Evolutionary conservation across 2,329 filamentous ascomycete genomes (phyloP), one percentile per base, ranked within the genome.

Genomic region (Fusarium torulosum): DNA sequence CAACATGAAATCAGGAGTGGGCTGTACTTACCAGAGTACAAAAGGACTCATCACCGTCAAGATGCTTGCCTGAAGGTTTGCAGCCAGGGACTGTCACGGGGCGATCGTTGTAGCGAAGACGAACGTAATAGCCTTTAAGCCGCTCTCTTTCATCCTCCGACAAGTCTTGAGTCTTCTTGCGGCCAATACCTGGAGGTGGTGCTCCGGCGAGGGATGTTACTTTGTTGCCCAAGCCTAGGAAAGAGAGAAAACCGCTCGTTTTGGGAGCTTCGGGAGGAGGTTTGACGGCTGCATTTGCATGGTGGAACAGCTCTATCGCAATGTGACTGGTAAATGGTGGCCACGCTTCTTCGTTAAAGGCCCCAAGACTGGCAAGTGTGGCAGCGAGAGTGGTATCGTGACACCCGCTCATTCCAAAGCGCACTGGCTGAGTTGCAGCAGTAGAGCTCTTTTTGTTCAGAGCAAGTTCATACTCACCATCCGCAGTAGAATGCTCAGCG

Each of bases 291-390:
- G 72, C 46, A 43, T 77, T 72, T 40, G 80, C 76, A 69, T 87
- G 85, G 40, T 86, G 88, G 82, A 98, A 97, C 64, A 98, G 85
- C 79, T 99, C 96, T 54, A 99, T 83, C 31, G 96, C 94, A 67
- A 99, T 86, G 73, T 96, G 94, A 71, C 92, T 95, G 0, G 95
- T 97, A 75, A 95, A 99, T 0, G 94, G 94, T 1, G 96, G 96
- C 96, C 96, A 99, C 35, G 85, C 84, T 46, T 86, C 86, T 20
- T 82, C 81, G 41, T 92, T 83, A 75, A 93, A 96, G 4, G 91
- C 91, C 4, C 95, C 96, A 8, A 98, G 79, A 69, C 92, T 92
- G 17, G 90, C 82, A 27, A 99, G 81, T 3, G 93, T 83, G 2
- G 87, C 92, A 4, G 93, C 96, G 7, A 99, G 85, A 1, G 96